phyloP scores from a whole-genome alignment of 768 basidiomycete species.

The Lactarius sanguifluus region DNA sequence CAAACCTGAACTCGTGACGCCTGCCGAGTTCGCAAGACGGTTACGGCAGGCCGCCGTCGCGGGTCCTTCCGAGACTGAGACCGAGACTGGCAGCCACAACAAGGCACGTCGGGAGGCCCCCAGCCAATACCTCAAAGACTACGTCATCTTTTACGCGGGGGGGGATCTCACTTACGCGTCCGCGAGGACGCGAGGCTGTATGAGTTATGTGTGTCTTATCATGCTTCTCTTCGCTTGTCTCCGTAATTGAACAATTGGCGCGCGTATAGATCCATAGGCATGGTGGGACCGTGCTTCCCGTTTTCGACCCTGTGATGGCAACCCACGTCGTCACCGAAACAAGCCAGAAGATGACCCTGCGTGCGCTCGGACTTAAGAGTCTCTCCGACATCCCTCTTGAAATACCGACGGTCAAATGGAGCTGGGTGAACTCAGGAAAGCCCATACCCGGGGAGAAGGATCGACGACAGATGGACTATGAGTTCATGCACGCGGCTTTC shows the following conservation, averaged over 20 bases:
- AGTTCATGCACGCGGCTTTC: conserved; percentile 28
- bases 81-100: neutral
- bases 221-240: neutral
- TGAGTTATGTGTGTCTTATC: conserved; percentile 19
- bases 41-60: conserved; percentile 7
- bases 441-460: conserved; percentile 16
- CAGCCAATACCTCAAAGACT: conserved; percentile 16
- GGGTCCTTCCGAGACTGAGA: neutral
- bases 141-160: conserved; percentile 26
- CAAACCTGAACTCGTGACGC: conserved; percentile 24
- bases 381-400: conserved; percentile 54
- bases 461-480: conserved; percentile 24
- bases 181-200: conserved; percentile 25
- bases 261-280: conserved; percentile 71
- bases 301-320: conserved; percentile 53
- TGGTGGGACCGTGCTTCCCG: conserved; percentile 61
- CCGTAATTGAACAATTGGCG: neutral
- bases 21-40: conserved; percentile 23
- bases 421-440: conserved; percentile 26
- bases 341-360: conserved; percentile 34
- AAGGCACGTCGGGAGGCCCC: conserved; percentile 9
- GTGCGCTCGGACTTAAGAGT: conserved; percentile 48
- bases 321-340: conserved; percentile 68
- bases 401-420: conserved; percentile 24
- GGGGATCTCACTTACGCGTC: conserved; percentile 28